Evolutionary conservation across 495 filamentous ascomycete genomes (phyloP).

Genomic region (Aspergillus saccharolyticus): DNA sequence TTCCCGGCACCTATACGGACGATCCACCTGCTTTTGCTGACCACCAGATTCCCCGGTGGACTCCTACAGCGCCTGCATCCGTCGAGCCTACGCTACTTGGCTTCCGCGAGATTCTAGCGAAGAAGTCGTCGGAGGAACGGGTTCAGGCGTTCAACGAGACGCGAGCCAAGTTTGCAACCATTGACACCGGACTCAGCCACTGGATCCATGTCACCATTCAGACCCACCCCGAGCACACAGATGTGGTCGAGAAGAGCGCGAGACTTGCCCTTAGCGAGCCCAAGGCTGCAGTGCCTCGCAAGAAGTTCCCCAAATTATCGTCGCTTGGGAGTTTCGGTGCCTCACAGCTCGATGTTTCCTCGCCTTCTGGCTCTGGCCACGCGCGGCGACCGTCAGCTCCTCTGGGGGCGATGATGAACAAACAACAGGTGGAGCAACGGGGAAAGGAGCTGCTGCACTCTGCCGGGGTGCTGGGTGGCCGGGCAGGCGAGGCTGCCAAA

Average conservation of each 20-base stretch:
- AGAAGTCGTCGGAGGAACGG: slow-evolving; percentile 56
- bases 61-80: slow-evolving; percentile 13
- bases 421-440: slow-evolving; percentile 56
- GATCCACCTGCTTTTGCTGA: slow-evolving; percentile 2
- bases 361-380: slow-evolving; percentile 31
- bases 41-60: not conserved
- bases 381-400: slow-evolving; percentile 32
- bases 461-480: slow-evolving; percentile 66
- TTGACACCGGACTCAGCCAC: slow-evolving; percentile 67
- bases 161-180: slow-evolving; percentile 60
- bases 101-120: slow-evolving; percentile 69
- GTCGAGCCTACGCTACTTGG: slow-evolving; percentile 42
- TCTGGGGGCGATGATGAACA: slow-evolving; percentile 37
- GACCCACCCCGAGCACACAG: slow-evolving; percentile 48
- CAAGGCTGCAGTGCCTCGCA: slow-evolving; percentile 32
- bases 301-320: slow-evolving; percentile 44
- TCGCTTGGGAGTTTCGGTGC: slow-evolving; percentile 30
- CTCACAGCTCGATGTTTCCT: slow-evolving; percentile 41
- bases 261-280: slow-evolving; percentile 26
- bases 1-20: slow-evolving; percentile 4
- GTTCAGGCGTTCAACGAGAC: slow-evolving; percentile 65
- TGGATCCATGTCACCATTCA: slow-evolving; percentile 58
- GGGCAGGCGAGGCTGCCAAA: slow-evolving; percentile 72
- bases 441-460: slow-evolving; percentile 82
- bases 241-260: slow-evolving; percentile 35